phyloP scores from a whole-genome alignment of 2,329 filamentous ascomycete genomes.

The Nannizziopsis arthrosporioides region DNA sequence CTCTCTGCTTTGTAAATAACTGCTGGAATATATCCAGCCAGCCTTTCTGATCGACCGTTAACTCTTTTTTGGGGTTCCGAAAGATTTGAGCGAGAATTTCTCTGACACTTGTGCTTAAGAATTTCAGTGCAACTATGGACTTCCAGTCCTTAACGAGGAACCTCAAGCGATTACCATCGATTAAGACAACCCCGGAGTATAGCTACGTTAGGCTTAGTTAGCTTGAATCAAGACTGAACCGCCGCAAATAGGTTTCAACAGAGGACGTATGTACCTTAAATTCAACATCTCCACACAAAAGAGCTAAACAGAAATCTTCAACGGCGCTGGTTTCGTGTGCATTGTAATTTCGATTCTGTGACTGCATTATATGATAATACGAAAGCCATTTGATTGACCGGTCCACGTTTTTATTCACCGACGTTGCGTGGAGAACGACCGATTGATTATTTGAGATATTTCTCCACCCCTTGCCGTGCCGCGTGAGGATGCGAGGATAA shows the following conservation, averaged over 20 bases:
- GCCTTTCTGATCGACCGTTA: conserved; percentile 53
- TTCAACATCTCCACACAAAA: conserved; percentile 79
- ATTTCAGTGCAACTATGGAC: conserved; percentile 77
- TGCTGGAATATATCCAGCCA: conserved; percentile 66
- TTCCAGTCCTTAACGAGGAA: conserved; percentile 85
- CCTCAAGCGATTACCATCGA: conserved; percentile 77
- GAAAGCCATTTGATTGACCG: conserved; percentile 61
- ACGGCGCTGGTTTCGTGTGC: conserved; percentile 78
- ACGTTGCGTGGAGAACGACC: conserved; percentile 75
- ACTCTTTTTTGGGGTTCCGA: conserved; percentile 30
- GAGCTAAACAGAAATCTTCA: conserved; percentile 67
- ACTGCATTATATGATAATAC: conserved; percentile 97
- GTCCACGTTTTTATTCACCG: conserved; percentile 63
- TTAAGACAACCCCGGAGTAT: conserved; percentile 59
- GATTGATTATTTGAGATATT: conserved; percentile 89
- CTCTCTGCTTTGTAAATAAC: conserved; percentile 40
- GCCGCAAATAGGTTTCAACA: conserved; percentile 16
- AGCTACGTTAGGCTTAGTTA: conserved; percentile 7
- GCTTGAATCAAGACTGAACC: neutral
- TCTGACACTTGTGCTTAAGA: conserved; percentile 58
- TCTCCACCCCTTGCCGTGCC: conserved; percentile 75
- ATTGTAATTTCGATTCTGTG: conserved; percentile 65
- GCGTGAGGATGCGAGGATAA: conserved; percentile 80
- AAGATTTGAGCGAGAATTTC: conserved; percentile 64
- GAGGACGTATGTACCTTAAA: conserved; percentile 52